These are phyloP conservation scores for Zymoseptoria brevis DNA, from an alignment of 2,329 filamentous ascomycete species.

Conservation along the genomic window DNA sequence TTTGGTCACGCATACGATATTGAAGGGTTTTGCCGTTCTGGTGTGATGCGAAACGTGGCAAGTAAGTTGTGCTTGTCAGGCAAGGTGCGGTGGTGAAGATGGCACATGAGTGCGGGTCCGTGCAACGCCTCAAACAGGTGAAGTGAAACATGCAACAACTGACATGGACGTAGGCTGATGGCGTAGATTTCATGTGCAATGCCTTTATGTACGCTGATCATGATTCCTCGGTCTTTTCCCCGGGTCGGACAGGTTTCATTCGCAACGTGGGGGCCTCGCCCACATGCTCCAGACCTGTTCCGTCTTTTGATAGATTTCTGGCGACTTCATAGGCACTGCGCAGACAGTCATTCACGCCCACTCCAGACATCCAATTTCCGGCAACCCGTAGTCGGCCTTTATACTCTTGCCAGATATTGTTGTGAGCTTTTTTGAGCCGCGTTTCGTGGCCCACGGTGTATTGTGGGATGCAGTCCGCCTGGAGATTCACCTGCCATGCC, in stretches of 20 bases:
- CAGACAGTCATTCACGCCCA: constrained; percentile 46
- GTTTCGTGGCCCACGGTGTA: constrained; percentile 70
- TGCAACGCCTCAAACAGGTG: neutral
- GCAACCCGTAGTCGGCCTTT: constrained; percentile 56
- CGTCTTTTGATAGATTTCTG: constrained; percentile 32
- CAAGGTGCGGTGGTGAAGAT: neutral
- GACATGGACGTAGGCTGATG: neutral
- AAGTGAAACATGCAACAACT: neutral
- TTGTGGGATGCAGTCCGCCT: constrained; percentile 78
- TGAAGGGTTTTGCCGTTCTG: neutral
- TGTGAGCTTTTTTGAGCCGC: constrained; percentile 51
- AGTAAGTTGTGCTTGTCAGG: neutral
- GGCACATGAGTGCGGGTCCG: neutral
- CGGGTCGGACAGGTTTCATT: constrained; percentile 12
- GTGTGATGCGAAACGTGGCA: neutral
- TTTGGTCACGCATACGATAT: neutral
- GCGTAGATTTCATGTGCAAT: neutral
- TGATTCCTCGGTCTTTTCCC: constrained; percentile 5
- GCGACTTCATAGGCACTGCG: constrained; percentile 49
- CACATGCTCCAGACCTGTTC: constrained; percentile 27
- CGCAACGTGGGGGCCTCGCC: constrained; percentile 16
- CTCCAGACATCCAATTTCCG: constrained; percentile 41
- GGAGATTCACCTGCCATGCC: constrained; percentile 53
- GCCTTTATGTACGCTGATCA: neutral
- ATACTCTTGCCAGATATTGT: constrained; percentile 50